Conservation (phyloP, 1,139 yeast genomes). For the Yarrowia galli region DNA sequence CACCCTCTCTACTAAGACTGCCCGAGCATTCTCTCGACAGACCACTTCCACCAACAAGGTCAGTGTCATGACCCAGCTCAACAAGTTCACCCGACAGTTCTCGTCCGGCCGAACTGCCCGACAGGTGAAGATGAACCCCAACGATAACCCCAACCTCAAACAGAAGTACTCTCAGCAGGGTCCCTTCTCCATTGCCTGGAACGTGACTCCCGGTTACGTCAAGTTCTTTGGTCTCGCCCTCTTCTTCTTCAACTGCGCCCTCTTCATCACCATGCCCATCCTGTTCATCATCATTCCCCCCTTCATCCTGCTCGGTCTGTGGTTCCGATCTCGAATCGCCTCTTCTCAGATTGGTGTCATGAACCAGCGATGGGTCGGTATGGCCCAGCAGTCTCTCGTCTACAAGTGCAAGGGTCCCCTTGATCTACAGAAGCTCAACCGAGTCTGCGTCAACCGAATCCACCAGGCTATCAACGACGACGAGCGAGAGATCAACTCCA, state of each 20-base stretch:
- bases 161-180: slow-evolving; percentile 31
- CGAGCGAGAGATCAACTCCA: slow-evolving; percentile 31
- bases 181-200: slow-evolving; percentile 24
- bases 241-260: slow-evolving; percentile 14
- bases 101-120: neutral
- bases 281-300: slow-evolving; percentile 31
- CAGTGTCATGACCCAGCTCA: slow-evolving; percentile 5
- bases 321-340: slow-evolving; percentile 34
- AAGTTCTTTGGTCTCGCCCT: slow-evolving; percentile 19
- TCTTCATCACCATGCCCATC: slow-evolving; percentile 30
- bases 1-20: neutral
- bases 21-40: slow-evolving; percentile 2
- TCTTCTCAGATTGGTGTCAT: slow-evolving; percentile 24
- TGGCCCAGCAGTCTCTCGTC: slow-evolving; percentile 26
- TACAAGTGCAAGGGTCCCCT: slow-evolving; percentile 30
- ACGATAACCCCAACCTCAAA: slow-evolving; percentile 23
- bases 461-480: slow-evolving; percentile 36
- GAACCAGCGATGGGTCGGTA: slow-evolving; percentile 37
- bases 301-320: neutral
- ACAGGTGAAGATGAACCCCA: slow-evolving; percentile 22
- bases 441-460: slow-evolving; percentile 17
- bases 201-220: slow-evolving; percentile 8
- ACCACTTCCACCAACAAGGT: neutral
- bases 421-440: slow-evolving; percentile 20
- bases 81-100: slow-evolving; percentile 14